Percentiles rank a stretch among this genome's conserved stretches.
Evolutionary conservation across 2,329 filamentous ascomycete genomes (phyloP).

Genomic region (Dothideomycetes sp.): DNA sequence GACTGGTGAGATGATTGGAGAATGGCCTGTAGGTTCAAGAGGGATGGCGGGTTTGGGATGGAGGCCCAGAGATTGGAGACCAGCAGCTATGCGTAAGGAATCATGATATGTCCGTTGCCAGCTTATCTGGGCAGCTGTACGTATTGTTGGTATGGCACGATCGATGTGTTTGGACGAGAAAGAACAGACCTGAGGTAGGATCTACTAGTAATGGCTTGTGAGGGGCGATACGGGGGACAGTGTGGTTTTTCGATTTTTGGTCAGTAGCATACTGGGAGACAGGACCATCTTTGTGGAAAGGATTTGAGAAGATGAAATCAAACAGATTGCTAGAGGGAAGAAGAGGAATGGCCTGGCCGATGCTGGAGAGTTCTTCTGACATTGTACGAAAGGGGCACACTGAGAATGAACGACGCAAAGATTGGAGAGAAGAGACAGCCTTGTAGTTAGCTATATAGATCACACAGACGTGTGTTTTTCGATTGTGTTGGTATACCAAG

Average conservation of each 20-base stretch:
- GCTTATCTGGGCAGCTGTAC: slow-evolving; percentile 10
- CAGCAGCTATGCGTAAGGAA: slow-evolving; percentile 8
- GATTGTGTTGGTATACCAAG: not conserved
- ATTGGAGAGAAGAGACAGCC: not conserved
- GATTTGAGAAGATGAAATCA: slow-evolving; percentile 14
- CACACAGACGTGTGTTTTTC: too few species aligned
- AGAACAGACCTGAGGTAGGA: slow-evolving; percentile 2
- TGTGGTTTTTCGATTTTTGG: not conserved
- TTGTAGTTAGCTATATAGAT: slow-evolving; percentile 1
- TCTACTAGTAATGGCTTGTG: slow-evolving; percentile 12
- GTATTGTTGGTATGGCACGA: slow-evolving; percentile 1
- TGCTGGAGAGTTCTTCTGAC: slow-evolving; percentile 8
- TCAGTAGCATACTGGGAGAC: slow-evolving; percentile 9
- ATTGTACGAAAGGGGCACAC: not conserved
- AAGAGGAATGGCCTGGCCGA: not conserved
- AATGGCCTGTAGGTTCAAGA: not conserved
- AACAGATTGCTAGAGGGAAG: slow-evolving; percentile 4
- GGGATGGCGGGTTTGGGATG: not conserved
- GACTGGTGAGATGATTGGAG: slow-evolving; percentile 10
- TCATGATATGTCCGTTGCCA: slow-evolving; percentile 4
- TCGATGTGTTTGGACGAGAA: not conserved
- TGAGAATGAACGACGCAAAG: not conserved
- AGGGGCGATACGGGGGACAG: slow-evolving; percentile 3
- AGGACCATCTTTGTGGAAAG: slow-evolving; percentile 2
- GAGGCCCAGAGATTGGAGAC: slow-evolving; percentile 6